These are phyloP conservation scores for Fragaria iinumae DNA, from an alignment of 306 rosid species.

Conservation along the genomic window DNA sequence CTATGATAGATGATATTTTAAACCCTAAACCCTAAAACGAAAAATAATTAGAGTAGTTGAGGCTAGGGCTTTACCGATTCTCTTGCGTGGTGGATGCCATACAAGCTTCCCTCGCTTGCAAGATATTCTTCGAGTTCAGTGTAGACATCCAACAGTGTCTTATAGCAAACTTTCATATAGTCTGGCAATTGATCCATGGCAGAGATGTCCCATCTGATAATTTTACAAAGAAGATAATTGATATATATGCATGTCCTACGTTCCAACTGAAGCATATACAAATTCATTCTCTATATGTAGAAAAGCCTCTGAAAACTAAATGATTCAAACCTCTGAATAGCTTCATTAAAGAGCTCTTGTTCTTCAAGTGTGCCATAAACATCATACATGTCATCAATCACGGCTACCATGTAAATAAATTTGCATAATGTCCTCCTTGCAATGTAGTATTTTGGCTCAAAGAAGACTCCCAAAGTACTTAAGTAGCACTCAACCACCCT, in stretches of 20 bases:
- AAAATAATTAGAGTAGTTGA: too few relatives aligned
- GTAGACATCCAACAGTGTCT: not conserved
- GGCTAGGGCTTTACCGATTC: not conserved
- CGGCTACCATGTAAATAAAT: not conserved
- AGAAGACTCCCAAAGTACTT: not conserved
- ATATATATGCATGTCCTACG: too few relatives aligned
- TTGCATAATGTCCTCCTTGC: not conserved
- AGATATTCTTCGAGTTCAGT: not conserved
- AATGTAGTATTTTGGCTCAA: not conserved
- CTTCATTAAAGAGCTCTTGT: too few relatives aligned
- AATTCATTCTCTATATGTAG: too few relatives aligned
- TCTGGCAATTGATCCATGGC: not conserved
- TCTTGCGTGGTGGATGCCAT: not conserved
- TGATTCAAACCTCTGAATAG: too few relatives aligned
- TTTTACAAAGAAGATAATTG: too few relatives aligned
- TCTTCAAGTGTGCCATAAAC: not conserved
- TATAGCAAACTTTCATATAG: not conserved
- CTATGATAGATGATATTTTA: too few relatives aligned
- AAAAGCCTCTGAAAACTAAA: too few relatives aligned
- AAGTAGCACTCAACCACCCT: not conserved
- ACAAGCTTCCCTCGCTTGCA: not conserved
- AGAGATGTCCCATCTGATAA: too few relatives aligned
- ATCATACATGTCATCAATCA: not conserved
- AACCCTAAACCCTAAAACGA: too few relatives aligned
- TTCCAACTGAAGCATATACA: too few relatives aligned